A percentile compares a stretch with the other conserved stretches of the same genome.
Evolutionary conservation across 2,329 filamentous ascomycete genomes (phyloP).

Genomic region (Neonectria hederae): DNA sequence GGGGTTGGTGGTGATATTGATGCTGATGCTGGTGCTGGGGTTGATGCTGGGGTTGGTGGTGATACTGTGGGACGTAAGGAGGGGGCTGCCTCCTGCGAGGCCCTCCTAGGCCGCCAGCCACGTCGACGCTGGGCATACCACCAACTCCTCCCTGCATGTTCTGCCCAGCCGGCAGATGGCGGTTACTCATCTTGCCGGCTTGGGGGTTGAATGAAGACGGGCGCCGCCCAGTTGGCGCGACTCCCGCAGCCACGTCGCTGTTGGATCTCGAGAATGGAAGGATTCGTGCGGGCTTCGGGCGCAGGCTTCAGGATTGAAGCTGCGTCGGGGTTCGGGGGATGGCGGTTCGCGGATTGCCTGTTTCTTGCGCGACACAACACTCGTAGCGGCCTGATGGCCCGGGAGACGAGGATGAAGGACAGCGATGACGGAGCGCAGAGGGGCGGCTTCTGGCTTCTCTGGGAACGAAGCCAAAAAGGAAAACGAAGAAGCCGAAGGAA

Average conservation of each 20-base stretch:
- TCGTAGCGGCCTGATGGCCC: conserved; percentile 28
- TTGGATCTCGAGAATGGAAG: conserved; percentile 28
- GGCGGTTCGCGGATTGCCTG: conserved; percentile 8
- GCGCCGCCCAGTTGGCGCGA: conserved; percentile 49
- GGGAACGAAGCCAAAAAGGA: conserved; percentile 5
- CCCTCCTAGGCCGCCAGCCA: conserved; percentile 48
- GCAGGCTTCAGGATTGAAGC: conserved; percentile 36
- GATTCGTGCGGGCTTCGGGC: conserved; percentile 18
- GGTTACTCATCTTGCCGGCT: conserved; percentile 80
- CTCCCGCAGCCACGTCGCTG: conserved; percentile 41
- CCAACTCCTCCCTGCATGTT: conserved; percentile 60
- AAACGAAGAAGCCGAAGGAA: conserved; percentile 11
- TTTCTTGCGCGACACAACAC: conserved; percentile 39
- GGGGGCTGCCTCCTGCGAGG: conserved; percentile 52
- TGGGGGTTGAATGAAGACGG: conserved; percentile 55
- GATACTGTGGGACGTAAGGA: conserved; percentile 52
- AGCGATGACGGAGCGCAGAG: conserved; percentile 33
- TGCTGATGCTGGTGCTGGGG: conserved; percentile 42
- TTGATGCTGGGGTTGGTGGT: conserved; percentile 51
- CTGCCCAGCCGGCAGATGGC: conserved; percentile 81
- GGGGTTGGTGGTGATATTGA: conserved; percentile 44
- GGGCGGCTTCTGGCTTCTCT: conserved; percentile 14
- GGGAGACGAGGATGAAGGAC: conserved; percentile 25
- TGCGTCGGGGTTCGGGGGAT: conserved; percentile 25
- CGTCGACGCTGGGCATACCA: conserved; percentile 48